phyloP scores from a whole-genome alignment of 768 basidiomycete species.

The Daedalea quercina region DNA sequence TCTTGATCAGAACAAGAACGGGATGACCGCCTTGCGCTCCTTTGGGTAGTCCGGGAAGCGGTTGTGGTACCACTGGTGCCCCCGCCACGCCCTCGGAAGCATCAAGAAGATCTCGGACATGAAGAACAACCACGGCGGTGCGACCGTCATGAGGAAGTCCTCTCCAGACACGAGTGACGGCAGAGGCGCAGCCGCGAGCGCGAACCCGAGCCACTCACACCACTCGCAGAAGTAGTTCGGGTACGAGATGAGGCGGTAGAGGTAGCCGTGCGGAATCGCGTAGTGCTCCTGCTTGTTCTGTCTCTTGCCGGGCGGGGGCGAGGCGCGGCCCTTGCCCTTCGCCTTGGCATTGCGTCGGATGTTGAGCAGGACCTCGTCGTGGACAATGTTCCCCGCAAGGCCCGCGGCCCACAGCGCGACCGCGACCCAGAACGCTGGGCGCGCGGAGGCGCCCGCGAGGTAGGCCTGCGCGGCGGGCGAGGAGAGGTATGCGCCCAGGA shows the following conservation, averaged over 20 bases:
- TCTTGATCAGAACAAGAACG: conserved; percentile 58
- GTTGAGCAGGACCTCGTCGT: conserved; percentile 86
- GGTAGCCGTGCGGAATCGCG: conserved; percentile 71
- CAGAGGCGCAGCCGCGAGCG: conserved; percentile 60
- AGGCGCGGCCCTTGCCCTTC: conserved; percentile 22
- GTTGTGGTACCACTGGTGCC: conserved; percentile 79
- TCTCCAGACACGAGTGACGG: conserved; percentile 26
- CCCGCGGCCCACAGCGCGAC: conserved; percentile 65
- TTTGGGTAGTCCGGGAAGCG: conserved; percentile 78
- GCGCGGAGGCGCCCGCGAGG: conserved; percentile 27
- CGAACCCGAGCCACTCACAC: conserved; percentile 90
- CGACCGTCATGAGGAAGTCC: conserved; percentile 33
- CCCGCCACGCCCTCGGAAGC: conserved; percentile 75
- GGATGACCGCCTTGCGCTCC: conserved; percentile 73
- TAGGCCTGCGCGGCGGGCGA: conserved; percentile 44
- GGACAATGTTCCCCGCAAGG: conserved; percentile 71
- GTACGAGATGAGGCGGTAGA: conserved; percentile 77
- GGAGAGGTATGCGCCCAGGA: conserved; percentile 66
- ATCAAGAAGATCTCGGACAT: conserved; percentile 66
- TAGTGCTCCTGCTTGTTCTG: conserved; percentile 39
- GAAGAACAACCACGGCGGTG: conserved; percentile 81
- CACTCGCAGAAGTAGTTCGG: conserved; percentile 96
- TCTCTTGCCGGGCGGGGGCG: conserved; percentile 23
- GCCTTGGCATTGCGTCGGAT: conserved; percentile 60
- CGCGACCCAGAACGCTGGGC: conserved; percentile 54